These are phyloP conservation scores for Suhomyces vadensis DNA, from an alignment of 805 yeast genomes.

Conservation along the genomic window DNA sequence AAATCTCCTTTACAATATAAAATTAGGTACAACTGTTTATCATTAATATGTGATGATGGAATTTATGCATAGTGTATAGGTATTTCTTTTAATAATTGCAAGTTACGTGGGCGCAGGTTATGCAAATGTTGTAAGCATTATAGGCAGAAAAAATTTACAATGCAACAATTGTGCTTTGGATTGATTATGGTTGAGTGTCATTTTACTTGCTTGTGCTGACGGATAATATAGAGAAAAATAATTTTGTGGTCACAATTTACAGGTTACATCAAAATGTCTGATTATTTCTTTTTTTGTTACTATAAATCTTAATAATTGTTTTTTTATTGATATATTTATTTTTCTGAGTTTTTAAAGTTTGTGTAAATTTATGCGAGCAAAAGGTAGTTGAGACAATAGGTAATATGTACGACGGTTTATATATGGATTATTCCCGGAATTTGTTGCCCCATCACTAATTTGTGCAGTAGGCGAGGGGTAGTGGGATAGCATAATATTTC, in stretches of 20 bases:
- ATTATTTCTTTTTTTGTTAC: background rate
- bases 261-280: background rate
- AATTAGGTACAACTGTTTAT: background rate
- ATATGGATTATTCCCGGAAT: background rate
- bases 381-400: background rate
- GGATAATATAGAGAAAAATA: background rate
- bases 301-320: background rate
- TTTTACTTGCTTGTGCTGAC: background rate
- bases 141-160: background rate
- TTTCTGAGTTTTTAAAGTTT: background rate
- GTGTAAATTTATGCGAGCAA: background rate
- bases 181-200: background rate
- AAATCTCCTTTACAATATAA: background rate
- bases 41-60: background rate
- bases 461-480: background rate
- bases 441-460: background rate
- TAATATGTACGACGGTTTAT: background rate
- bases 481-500: no score
- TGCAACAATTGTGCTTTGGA: background rate
- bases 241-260: background rate
- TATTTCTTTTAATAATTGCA: background rate
- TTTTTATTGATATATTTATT: background rate
- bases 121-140: background rate
- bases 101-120: slow-evolving; percentile 1
- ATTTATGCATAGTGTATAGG: background rate